Base-by-base conservation (phyloP, 768 basidiomycete species). In the Xerocomus spinulosus region DNA sequence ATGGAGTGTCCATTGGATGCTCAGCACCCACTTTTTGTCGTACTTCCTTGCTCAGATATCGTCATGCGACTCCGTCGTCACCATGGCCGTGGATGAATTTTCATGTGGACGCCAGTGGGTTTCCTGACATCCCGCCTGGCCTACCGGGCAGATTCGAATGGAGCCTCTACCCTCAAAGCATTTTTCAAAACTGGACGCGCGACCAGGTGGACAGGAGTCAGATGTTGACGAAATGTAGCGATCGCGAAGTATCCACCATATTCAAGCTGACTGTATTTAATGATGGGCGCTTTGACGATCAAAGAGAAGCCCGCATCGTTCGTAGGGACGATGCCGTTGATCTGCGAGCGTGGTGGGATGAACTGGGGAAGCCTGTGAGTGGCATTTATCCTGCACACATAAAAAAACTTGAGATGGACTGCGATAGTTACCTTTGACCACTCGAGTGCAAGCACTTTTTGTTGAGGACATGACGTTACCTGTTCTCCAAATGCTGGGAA, bases 161-260 rank as follows among this genome's bases (percentile, higher is more conserved):
- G 72, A n/a, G 47, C 5, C 52, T 53, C 43, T 82, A 81, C 53
- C 79, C 81, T 0, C 74, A 78, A 52, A 69, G 68, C 3, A 58
- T 73, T 2, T 82, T 76, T 54, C 68, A 69, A 9, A 82, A 80
- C 53, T 81, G 81, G 81, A 79, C 75, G 0, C 55, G 45, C 6
- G 61, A 59, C 5, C 79, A 80, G 48, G 67, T 74, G 32, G 15
- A 43, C 29, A 62, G 62, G 46, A 69, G 72, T 44, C 57, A 60
- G 44, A 72, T 75, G 53, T 36, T 67, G 45, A 52, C 42, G 5
- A 55, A 41, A 35, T 63, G 54, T 20, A 47, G 50, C 18, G 36
- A 53, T 28, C 23, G 24, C n/a, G 42, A 54, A 20, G 17, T 23
- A 20, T 67, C 59, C 7, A 46, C 41, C 5, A 20, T 68, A 7